These are phyloP conservation scores for Parafenestella ontariensis DNA, from an alignment of 2,329 filamentous ascomycete genomes.

Conservation along the genomic window DNA sequence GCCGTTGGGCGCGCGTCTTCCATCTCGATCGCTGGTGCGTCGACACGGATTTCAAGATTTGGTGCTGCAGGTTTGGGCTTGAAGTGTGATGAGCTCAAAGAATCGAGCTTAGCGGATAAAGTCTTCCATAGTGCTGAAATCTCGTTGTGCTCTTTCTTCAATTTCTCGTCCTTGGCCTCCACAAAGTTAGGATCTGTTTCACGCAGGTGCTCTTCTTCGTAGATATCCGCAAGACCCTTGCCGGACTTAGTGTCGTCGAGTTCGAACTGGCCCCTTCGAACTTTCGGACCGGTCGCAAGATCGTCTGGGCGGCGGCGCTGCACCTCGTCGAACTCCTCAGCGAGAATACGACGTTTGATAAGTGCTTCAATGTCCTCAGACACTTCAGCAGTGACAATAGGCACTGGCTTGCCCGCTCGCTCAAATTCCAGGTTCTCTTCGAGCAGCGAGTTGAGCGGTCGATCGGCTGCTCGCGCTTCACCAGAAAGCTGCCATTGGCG, in stretches of 20 bases:
- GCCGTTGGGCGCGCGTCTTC: slow-evolving; percentile 92
- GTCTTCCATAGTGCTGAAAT: slow-evolving; percentile 84
- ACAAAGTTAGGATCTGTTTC: slow-evolving; percentile 80
- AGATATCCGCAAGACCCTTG: slow-evolving; percentile 87
- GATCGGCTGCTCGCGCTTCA: slow-evolving; percentile 81
- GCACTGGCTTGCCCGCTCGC: slow-evolving; percentile 90
- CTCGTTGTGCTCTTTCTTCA: slow-evolving; percentile 81
- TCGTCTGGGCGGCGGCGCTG: slow-evolving; percentile 80
- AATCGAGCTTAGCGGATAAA: slow-evolving; percentile 80
- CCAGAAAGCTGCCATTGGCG: slow-evolving; percentile 89
- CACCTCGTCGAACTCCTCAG: slow-evolving; percentile 91
- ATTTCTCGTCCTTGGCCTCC: slow-evolving; percentile 81
- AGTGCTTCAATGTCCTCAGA: slow-evolving; percentile 91
- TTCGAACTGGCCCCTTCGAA: slow-evolving; percentile 76
- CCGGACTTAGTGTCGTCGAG: slow-evolving; percentile 87
- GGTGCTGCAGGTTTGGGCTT: slow-evolving; percentile 84
- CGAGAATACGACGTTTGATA: slow-evolving; percentile 90
- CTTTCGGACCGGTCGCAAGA: slow-evolving; percentile 65
- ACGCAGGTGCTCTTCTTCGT: slow-evolving; percentile 90
- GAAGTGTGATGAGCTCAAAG: slow-evolving; percentile 93
- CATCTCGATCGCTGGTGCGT: slow-evolving; percentile 91
- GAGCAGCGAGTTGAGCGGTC: slow-evolving; percentile 88
- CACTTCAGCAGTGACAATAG: slow-evolving; percentile 89
- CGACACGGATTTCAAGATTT: slow-evolving; percentile 84
- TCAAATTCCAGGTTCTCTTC: slow-evolving; percentile 97